phyloP scores from a whole-genome alignment of 2,329 filamentous ascomycete species.

The Myriangium duriaei region DNA sequence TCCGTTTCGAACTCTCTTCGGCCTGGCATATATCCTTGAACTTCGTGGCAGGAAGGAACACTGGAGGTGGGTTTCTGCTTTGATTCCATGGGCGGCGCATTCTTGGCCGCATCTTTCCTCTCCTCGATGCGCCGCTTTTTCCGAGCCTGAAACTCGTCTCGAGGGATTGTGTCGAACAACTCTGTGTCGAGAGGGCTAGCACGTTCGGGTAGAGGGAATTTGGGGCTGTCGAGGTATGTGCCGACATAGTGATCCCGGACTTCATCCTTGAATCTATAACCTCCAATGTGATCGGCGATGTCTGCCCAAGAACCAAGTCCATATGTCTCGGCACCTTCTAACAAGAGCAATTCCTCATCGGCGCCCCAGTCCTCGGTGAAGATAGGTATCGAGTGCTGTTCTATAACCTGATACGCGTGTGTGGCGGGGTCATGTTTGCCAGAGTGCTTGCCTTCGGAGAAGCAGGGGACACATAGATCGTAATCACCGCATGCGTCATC shows the following conservation, averaged over 20 bases:
- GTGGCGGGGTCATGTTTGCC: conserved; percentile 76
- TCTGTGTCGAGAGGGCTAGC: conserved; percentile 72
- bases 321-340: conserved; percentile 93
- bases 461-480: conserved; percentile 92
- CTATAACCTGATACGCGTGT: conserved; percentile 85
- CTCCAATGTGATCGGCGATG: conserved; percentile 94
- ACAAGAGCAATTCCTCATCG: conserved; percentile 83
- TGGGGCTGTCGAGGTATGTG: conserved; percentile 71
- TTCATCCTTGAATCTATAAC: conserved; percentile 87
- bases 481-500: conserved; percentile 77
- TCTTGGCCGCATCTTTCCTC: conserved; percentile 74
- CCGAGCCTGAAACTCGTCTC: conserved; percentile 82
- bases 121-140: conserved; percentile 93
- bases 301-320: conserved; percentile 95
- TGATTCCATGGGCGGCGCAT: conserved; percentile 67
- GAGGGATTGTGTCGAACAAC: conserved; percentile 65
- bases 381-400: conserved; percentile 96
- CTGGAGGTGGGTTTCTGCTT: conserved; percentile 94
- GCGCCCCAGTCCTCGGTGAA: conserved; percentile 93
- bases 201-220: conserved; percentile 75
- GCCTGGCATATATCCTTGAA: conserved; percentile 97
- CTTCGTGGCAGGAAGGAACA: conserved; percentile 92
- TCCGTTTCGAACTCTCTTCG: conserved; percentile 96
- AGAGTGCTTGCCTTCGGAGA: conserved; percentile 66
- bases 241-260: conserved; percentile 87